Evolutionary conservation across 768 basidiomycete genomes (phyloP), one percentile per base, ranked within the genome.

Genomic region (Termitomyces sp.): DNA sequence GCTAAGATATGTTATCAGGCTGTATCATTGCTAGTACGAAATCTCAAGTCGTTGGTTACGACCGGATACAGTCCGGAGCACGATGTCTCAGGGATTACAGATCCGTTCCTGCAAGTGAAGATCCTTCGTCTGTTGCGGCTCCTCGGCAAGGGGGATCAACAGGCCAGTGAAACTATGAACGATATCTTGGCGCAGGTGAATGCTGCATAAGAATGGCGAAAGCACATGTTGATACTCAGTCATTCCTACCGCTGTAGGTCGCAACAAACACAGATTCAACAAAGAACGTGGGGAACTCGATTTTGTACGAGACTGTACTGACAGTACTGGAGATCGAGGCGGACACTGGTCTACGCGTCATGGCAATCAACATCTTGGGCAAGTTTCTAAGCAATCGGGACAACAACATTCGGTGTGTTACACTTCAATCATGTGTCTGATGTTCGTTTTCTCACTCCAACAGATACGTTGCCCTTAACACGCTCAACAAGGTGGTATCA

Each of bases 301-400:
- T 99, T 60, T 73, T 99, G 33, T 99, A 99, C 69, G 97, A 99
- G 74, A 96, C 96, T 0, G 96, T 98, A 6, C 78, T 98, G 60
- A 94, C 95, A 1, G 88, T 99, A 17, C 78, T 99, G 47, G 96
- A 99, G 62, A 98, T 98, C 59, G 94, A 99, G 66, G 95, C 97
- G 11, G 97, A 99, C 68, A 89, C 85, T 42, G 94, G 94, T 19
- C 75, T 99, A 21, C 87, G 97, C 1, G 95, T 98, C 45, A 98
- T 99, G 97, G 97, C 97, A 0, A 99, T 99, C 71, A 99, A 99
- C 69, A 98, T 98, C 56, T 81, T 99, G 35, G 97, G 97, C 54
- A 98, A 98, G 73, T 98, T 98, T 75, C 75, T 99, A 68, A 88
- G 91, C 68, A 99, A 99, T 72, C 81, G 92, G 35, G 97, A 99